Conservation (phyloP, 139 green algal genomes). For the Micractinium conductrix region DNA sequence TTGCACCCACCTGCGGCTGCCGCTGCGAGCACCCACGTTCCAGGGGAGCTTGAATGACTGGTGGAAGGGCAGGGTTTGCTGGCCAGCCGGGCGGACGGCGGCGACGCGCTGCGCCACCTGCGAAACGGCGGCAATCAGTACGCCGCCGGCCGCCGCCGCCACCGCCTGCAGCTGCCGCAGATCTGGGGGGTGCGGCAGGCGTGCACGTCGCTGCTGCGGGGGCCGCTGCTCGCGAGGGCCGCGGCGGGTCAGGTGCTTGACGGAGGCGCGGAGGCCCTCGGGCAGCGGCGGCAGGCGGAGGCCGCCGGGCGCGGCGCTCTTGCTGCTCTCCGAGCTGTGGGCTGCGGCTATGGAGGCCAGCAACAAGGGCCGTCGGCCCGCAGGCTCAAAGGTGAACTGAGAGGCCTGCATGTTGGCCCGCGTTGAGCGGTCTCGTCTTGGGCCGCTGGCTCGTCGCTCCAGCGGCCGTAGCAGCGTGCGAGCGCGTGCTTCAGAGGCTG, state of each 20-base stretch:
- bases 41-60: constrained; percentile 42
- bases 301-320: too few relatives aligned
- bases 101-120: constrained; percentile 34
- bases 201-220: background rate
- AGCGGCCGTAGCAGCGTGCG: too few relatives aligned
- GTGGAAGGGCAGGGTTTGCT: constrained; percentile 29
- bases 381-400: too few relatives aligned
- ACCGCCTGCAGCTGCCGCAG: constrained; percentile 27
- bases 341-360: too few relatives aligned
- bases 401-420: too few relatives aligned
- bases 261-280: background rate
- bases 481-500: too few relatives aligned
- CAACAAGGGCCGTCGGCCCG: too few relatives aligned
- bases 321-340: too few relatives aligned
- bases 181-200: background rate
- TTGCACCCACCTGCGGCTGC: background rate
- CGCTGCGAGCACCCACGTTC: background rate
- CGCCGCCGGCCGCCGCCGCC: constrained; percentile 23
- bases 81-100: background rate
- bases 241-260: background rate
- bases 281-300: background rate
- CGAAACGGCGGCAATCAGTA: constrained; percentile 35
- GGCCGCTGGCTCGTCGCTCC: too few relatives aligned
- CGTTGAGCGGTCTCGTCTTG: too few relatives aligned
- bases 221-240: background rate